These are phyloP conservation scores for Mycena haematopus DNA, from an alignment of 768 basidiomycete genomes.

Conservation along the genomic window DNA sequence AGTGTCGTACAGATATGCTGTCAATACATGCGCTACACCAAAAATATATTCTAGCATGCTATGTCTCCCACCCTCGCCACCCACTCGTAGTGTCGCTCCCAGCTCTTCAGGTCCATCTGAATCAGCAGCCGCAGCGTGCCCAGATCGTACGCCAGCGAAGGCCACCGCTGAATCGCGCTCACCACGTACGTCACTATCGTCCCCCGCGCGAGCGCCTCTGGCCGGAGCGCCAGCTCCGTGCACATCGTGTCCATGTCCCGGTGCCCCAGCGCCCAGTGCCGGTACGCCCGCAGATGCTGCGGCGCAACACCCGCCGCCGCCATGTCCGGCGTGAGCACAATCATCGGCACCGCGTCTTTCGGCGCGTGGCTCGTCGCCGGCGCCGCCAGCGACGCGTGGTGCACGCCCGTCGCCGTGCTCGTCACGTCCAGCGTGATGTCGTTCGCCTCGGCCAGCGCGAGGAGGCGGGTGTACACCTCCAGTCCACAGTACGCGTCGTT, in stretches of 20 bases:
- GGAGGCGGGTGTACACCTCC: constrained; percentile 38
- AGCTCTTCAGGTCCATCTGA: constrained; percentile 36
- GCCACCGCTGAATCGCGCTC: constrained; percentile 37
- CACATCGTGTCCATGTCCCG: constrained; percentile 41
- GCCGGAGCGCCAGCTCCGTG: constrained; percentile 28
- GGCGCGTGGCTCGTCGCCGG: not conserved
- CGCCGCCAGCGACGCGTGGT: constrained; percentile 10
- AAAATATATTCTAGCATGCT: not conserved
- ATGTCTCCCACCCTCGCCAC: not conserved
- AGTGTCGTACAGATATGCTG: constrained; percentile 31
- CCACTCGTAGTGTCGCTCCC: constrained; percentile 29
- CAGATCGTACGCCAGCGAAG: constrained; percentile 38
- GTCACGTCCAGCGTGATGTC: constrained; percentile 26
- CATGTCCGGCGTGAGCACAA: constrained; percentile 22
- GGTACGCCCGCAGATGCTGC: constrained; percentile 43
- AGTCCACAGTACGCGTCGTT: constrained; percentile 45
- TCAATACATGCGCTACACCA: constrained; percentile 10
- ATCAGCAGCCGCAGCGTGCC: constrained; percentile 37
- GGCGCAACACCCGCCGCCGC: constrained; percentile 18
- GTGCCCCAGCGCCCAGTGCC: constrained; percentile 38
- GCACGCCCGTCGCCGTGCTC: constrained; percentile 6
- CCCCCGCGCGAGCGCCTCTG: constrained; percentile 32
- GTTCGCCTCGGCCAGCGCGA: constrained; percentile 34
- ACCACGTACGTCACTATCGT: constrained; percentile 45
- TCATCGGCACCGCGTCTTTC: constrained; percentile 1